Evolutionary conservation across 805 yeast genomes (phyloP).

Genomic region (Teunomyces cretensis): DNA sequence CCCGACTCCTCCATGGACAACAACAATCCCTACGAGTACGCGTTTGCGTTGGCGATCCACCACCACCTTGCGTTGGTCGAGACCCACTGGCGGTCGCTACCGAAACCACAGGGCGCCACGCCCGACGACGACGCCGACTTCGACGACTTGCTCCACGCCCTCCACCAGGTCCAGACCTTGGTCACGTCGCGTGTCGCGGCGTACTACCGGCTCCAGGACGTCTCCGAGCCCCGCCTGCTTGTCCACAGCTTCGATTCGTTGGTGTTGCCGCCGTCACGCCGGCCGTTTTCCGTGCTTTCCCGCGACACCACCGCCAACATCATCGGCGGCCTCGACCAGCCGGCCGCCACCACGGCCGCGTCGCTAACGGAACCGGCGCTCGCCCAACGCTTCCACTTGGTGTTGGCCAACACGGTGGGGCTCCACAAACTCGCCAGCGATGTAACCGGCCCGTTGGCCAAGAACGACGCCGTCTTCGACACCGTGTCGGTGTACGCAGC

Average conservation of each 20-base stretch:
- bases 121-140: slow-evolving; percentile 17
- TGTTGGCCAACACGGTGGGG: neutral
- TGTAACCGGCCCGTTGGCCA: neutral
- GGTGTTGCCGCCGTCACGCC: neutral
- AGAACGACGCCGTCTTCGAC: neutral
- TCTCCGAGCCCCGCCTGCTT: neutral
- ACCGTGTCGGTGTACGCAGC: neutral
- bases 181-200: neutral
- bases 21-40: slow-evolving; percentile 14
- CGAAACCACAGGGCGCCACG: slow-evolving; percentile 10
- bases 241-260: neutral
- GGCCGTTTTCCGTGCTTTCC: neutral
- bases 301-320: neutral
- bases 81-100: neutral
- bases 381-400: neutral
- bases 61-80: slow-evolving; percentile 20
- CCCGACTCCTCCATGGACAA: neutral
- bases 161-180: slow-evolving; percentile 13
- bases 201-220: neutral
- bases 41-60: slow-evolving; percentile 24
- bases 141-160: slow-evolving; percentile 19
- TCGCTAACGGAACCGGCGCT: neutral
- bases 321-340: neutral
- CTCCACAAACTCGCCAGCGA: neutral
- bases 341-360: neutral